These are phyloP conservation scores for Puccinia novopanici DNA, from an alignment of 1,284 basidiomycete genomes.

Conservation along the genomic window DNA sequence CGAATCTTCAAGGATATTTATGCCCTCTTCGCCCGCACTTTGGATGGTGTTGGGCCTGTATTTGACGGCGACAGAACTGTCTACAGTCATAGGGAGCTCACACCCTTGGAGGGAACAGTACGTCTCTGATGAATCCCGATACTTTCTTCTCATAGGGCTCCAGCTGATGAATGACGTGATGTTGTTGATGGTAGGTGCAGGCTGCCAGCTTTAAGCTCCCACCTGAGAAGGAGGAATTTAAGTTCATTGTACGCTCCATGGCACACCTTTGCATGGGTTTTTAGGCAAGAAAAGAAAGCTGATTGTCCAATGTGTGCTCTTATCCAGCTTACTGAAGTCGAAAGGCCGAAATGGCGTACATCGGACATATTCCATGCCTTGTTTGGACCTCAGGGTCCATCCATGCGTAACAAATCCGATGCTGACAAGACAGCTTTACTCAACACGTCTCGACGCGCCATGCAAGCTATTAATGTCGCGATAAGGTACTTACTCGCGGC, in stretches of 20 bases:
- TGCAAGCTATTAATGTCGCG: slow-evolving; percentile 29
- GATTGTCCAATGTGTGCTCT: neutral
- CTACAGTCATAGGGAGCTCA: slow-evolving; percentile 20
- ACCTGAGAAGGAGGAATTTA: slow-evolving; percentile 13
- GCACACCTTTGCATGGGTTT: neutral
- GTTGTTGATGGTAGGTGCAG: slow-evolving; percentile 2
- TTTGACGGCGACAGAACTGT: slow-evolving; percentile 43
- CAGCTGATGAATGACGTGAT: neutral
- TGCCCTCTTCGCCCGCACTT: neutral
- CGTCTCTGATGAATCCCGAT: neutral
- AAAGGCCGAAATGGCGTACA: neutral
- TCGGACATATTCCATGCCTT: slow-evolving; percentile 15
- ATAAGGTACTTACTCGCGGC: slow-evolving; percentile 1
- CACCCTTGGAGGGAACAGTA: slow-evolving; percentile 10
- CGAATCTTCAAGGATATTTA: slow-evolving; percentile 18
- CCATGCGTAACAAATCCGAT: neutral
- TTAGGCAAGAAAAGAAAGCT: neutral
- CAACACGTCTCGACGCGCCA: neutral
- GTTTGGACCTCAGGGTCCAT: slow-evolving; percentile 25
- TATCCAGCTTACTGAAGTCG: slow-evolving; percentile 9
- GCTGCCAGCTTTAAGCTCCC: slow-evolving; percentile 24
- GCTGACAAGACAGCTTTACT: neutral
- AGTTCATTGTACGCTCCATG: slow-evolving; percentile 17
- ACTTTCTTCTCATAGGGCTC: neutral
- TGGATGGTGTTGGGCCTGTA: slow-evolving; percentile 12